Conservation (phyloP, 192 early-diverging fungal genomes). For the Umbelopsis ramanniana region DNA sequence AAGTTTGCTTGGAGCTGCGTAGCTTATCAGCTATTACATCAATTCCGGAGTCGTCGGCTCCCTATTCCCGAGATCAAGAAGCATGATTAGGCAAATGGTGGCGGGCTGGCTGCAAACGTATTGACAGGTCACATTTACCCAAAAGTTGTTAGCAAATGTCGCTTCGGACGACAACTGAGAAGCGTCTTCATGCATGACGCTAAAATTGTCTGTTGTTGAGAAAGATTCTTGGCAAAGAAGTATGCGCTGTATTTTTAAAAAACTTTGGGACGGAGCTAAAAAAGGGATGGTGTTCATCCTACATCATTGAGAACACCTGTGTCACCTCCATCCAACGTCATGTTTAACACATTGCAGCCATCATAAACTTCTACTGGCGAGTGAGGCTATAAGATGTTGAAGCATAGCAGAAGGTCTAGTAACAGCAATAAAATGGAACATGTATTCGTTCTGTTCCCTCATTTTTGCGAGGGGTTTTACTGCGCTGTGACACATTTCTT, state of each 20-base stretch:
- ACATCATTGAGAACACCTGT: neutral
- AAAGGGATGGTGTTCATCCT: neutral
- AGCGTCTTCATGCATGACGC: constrained; percentile 13
- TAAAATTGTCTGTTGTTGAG: neutral
- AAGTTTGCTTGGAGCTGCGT: constrained; percentile 71
- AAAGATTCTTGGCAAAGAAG: constrained; percentile 20
- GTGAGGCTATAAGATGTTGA: too few species aligned
- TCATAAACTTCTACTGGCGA: too few species aligned
- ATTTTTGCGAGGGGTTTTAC: too few species aligned
- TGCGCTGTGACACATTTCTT: too few species aligned
- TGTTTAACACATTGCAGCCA: neutral
- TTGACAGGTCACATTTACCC: neutral
- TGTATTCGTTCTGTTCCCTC: too few species aligned
- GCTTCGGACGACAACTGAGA: neutral
- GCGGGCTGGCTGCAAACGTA: neutral
- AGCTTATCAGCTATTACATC: constrained; percentile 66
- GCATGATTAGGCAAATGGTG: neutral
- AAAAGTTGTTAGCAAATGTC: constrained; percentile 15
- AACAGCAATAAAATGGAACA: too few species aligned
- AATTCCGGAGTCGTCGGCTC: constrained; percentile 68
- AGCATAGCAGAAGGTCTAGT: too few species aligned
- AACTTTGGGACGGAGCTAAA: constrained; percentile 12
- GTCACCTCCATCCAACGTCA: neutral
- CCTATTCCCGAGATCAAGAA: constrained; percentile 35
- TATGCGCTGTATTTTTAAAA: neutral